phyloP scores from a whole-genome alignment of 2,329 filamentous ascomycete species.

The Arthrinium puccinioides region DNA sequence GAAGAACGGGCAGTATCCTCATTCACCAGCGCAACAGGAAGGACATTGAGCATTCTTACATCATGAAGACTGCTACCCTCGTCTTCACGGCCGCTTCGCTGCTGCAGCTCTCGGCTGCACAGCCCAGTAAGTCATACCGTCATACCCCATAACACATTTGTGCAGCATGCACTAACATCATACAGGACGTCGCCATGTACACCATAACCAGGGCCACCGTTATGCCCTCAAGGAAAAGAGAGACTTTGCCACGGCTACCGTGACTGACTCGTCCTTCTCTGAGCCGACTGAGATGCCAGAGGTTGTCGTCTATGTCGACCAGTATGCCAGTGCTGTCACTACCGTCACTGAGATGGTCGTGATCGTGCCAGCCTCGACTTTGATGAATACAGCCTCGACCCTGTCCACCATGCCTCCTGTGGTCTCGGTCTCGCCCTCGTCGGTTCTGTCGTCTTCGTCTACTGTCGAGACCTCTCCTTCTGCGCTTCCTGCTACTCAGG shows the following conservation, averaged over 20 bases:
- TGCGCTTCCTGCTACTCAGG: conserved; percentile 1
- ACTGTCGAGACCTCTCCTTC: conserved; percentile 5
- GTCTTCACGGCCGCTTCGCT: conserved; percentile 29
- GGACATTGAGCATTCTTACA: conserved; percentile 8
- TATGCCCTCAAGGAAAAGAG: conserved; percentile 14
- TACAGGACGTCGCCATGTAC: conserved; percentile 14
- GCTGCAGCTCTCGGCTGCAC: conserved; percentile 31
- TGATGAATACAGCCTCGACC: conserved; percentile 13
- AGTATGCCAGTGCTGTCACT: conserved; percentile 43
- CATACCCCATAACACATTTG: not conserved
- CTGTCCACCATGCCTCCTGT: conserved; percentile 7
- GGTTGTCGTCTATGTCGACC: conserved; percentile 54
- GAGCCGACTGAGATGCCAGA: conserved; percentile 35
- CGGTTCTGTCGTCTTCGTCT: conserved; percentile 6
- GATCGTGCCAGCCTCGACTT: conserved; percentile 15
- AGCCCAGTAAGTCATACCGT: conserved; percentile 25
- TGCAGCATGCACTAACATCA: conserved; percentile 1
- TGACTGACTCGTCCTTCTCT: conserved; percentile 28
- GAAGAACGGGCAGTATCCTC: not conserved
- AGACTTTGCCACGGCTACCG: conserved; percentile 20
- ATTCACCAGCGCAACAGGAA: not conserved
- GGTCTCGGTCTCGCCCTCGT: conserved; percentile 7
- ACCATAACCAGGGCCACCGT: conserved; percentile 27
- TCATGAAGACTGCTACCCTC: conserved; percentile 36
- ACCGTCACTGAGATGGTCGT: conserved; percentile 31